Conservation (phyloP, 352 stramenopile species). For the Blastocystis sp. region DNA sequence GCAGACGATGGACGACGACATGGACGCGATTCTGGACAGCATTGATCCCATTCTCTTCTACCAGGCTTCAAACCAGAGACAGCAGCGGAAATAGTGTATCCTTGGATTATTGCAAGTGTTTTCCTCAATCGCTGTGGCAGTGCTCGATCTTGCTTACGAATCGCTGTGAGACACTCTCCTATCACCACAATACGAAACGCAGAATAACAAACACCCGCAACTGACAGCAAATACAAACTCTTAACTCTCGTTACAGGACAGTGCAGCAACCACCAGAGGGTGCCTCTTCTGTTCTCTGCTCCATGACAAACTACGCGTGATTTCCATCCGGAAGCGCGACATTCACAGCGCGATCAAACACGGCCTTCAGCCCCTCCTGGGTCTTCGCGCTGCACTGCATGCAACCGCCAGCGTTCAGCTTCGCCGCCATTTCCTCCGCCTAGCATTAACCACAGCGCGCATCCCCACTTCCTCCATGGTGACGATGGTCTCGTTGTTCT, state of each 20-base stretch:
- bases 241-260: constrained; percentile 42
- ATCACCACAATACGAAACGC: too few relatives aligned
- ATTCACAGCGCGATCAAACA: constrained; percentile 90
- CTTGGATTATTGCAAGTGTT: too few relatives aligned
- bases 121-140: too few relatives aligned
- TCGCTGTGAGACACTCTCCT: too few relatives aligned
- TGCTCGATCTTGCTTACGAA: too few relatives aligned
- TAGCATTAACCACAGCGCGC: constrained; percentile 74
- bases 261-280: constrained; percentile 54
- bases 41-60: background rate
- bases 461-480: constrained; percentile 80
- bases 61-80: background rate
- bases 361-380: constrained; percentile 89
- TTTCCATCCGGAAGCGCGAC: constrained; percentile 75
- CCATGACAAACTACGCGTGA: constrained; percentile 48
- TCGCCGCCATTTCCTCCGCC: constrained; percentile 85
- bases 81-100: background rate
- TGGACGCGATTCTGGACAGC: constrained; percentile 18
- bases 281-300: constrained; percentile 15
- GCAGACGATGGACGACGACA: background rate
- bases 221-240: background rate
- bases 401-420: constrained; percentile 88
- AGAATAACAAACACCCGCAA: background rate
- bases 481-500: constrained; percentile 81
- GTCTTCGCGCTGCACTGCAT: constrained; percentile 90